Evolutionary conservation across 2,329 filamentous ascomycete species (phyloP).

Genomic region (Talaromyces sp.): DNA sequence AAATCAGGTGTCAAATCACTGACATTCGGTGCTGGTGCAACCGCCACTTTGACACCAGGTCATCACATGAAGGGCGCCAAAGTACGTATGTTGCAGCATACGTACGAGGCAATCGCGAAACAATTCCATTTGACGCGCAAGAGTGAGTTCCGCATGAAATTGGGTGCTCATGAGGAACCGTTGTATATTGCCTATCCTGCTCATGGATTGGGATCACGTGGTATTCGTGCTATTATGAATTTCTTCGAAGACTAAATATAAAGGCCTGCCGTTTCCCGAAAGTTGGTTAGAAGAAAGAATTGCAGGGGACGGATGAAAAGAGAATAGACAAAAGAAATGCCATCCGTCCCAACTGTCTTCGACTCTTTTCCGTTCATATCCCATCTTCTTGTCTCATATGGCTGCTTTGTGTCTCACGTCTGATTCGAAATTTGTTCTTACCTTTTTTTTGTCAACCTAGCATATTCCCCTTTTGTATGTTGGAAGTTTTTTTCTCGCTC

Average conservation of each 20-base stretch:
- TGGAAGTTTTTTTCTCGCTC: too few species aligned
- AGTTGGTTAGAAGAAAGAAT: neutral
- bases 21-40: conserved; percentile 83
- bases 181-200: conserved; percentile 88
- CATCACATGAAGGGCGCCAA: conserved; percentile 76
- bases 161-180: conserved; percentile 76
- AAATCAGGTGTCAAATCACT: conserved; percentile 59
- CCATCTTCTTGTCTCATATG: neutral
- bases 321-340: too few species aligned
- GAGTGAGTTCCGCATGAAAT: conserved; percentile 84
- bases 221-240: conserved; percentile 77
- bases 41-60: conserved; percentile 66
- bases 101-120: conserved; percentile 74
- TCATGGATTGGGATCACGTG: conserved; percentile 74
- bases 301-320: too few species aligned
- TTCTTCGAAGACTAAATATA: conserved; percentile 71
- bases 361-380: neutral
- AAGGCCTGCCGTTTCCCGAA: neutral
- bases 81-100: conserved; percentile 73
- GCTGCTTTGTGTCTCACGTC: neutral
- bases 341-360: too few species aligned
- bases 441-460: neutral
- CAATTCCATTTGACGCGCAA: conserved; percentile 79
- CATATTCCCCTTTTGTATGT: conserved; percentile 13
- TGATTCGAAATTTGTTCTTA: neutral